Conservation (phyloP, 495 filamentous ascomycete species). For the Penicillium desertorum region DNA sequence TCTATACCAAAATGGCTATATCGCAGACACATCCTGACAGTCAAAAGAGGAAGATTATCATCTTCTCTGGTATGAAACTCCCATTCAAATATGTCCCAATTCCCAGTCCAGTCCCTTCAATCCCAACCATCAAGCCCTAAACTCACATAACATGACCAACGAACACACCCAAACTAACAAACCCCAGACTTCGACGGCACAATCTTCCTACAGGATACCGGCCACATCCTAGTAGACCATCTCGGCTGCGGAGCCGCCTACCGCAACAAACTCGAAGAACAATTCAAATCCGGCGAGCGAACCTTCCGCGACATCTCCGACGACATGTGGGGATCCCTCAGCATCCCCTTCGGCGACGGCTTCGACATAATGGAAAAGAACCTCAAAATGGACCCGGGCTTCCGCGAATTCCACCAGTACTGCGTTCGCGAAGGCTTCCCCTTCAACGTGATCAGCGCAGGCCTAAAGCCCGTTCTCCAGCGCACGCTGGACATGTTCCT, state of each 20-base stretch:
- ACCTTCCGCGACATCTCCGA: conserved; percentile 74
- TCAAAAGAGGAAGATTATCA: conserved; percentile 33
- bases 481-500: conserved; percentile 64
- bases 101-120: background rate
- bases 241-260: conserved; percentile 61
- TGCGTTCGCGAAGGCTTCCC: conserved; percentile 64
- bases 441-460: conserved; percentile 73
- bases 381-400: conserved; percentile 66
- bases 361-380: conserved; percentile 66
- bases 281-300: conserved; percentile 66
- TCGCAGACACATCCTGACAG: conserved; percentile 11
- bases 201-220: conserved; percentile 78
- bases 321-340: conserved; percentile 72
- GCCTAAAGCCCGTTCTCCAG: conserved; percentile 64
- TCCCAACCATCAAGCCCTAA: background rate
- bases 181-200: conserved; percentile 69
- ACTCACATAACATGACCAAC: background rate
- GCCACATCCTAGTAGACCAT: conserved; percentile 69
- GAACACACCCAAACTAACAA: conserved; percentile 4
- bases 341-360: conserved; percentile 70
- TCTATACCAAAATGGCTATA: conserved; percentile 23
- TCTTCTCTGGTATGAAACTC: conserved; percentile 31
- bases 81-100: background rate
- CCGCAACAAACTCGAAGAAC: conserved; percentile 59
- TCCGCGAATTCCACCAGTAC: conserved; percentile 65